These are phyloP conservation scores for Nemania sp. DNA, from an alignment of 2,329 filamentous ascomycete species.

Conservation along the genomic window DNA sequence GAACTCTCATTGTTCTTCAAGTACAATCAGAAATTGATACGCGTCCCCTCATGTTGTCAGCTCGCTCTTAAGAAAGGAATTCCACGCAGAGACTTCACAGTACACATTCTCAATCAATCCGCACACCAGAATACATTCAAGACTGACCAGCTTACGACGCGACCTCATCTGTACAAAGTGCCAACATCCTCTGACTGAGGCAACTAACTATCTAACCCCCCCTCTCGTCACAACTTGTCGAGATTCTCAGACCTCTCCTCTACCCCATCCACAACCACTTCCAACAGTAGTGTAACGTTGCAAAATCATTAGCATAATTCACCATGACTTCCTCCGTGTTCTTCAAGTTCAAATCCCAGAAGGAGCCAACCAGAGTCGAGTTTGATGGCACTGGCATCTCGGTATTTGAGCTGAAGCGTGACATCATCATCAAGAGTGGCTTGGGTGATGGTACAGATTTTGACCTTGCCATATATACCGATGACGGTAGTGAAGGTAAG, in stretches of 20 bases:
- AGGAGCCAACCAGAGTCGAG: slow-evolving; percentile 89
- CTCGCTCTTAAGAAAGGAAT: slow-evolving; percentile 38
- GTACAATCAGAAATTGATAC: slow-evolving; percentile 46
- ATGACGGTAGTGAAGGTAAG: slow-evolving; percentile 89
- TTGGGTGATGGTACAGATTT: slow-evolving; percentile 96
- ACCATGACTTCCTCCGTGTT: slow-evolving; percentile 96
- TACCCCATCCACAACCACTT: neutral
- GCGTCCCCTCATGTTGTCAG: slow-evolving; percentile 41
- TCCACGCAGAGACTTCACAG: slow-evolving; percentile 29
- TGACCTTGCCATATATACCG: slow-evolving; percentile 90
- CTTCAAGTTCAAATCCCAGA: slow-evolving; percentile 99
- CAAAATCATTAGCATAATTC: slow-evolving; percentile 36
- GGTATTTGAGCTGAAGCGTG: slow-evolving; percentile 97
- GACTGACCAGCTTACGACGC: slow-evolving; percentile 28
- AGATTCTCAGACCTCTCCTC: neutral
- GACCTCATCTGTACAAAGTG: slow-evolving; percentile 29
- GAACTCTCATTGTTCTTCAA: slow-evolving; percentile 40
- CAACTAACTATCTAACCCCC: slow-evolving; percentile 18
- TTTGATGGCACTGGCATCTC: slow-evolving; percentile 98
- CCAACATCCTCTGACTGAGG: slow-evolving; percentile 16
- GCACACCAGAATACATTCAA: slow-evolving; percentile 28
- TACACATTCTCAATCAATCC: slow-evolving; percentile 28
- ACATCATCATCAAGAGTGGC: slow-evolving; percentile 93
- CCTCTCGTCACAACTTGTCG: slow-evolving; percentile 19
- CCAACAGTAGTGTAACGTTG: slow-evolving; percentile 29